Conservation (phyloP, 257 asterid species). For the Capsicum rhomboideum region DNA sequence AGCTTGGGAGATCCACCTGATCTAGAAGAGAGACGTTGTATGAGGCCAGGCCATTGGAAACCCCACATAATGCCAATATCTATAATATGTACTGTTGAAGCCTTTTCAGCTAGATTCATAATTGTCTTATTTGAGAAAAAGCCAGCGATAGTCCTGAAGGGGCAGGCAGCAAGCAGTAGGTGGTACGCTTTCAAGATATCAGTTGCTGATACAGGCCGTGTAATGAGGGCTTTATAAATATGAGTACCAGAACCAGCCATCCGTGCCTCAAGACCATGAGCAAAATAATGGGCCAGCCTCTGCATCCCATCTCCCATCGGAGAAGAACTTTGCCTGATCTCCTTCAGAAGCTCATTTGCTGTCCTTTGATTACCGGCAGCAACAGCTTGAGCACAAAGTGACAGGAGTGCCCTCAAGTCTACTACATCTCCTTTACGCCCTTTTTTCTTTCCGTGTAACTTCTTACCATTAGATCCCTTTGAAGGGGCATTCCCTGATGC, state of each 20-base stretch:
- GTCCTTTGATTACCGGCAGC: background rate
- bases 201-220: constrained; percentile 1
- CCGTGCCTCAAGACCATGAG: constrained; percentile 10
- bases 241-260: constrained; percentile 9
- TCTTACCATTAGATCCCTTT: background rate
- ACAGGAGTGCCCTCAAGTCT: constrained; percentile 5
- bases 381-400: constrained; percentile 8
- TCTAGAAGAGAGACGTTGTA: constrained; percentile 8
- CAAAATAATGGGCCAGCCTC: constrained; percentile 4
- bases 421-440: background rate
- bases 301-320: constrained; percentile 6
- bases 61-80: constrained; percentile 10
- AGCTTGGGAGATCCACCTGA: constrained; percentile 13
- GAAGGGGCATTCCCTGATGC: background rate
- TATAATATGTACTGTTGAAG: constrained; percentile 1
- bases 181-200: constrained; percentile 4
- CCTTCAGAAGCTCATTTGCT: background rate
- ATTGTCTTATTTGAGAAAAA: constrained; percentile 9
- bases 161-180: constrained; percentile 4
- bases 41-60: constrained; percentile 11
- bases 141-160: background rate
- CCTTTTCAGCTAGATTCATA: constrained; percentile 5
- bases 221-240: background rate
- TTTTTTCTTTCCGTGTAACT: background rate
- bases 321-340: constrained; percentile 1